Evolutionary conservation across 345 rosid species (phyloP).

Genomic region (Rhodamnia rubescens): DNA sequence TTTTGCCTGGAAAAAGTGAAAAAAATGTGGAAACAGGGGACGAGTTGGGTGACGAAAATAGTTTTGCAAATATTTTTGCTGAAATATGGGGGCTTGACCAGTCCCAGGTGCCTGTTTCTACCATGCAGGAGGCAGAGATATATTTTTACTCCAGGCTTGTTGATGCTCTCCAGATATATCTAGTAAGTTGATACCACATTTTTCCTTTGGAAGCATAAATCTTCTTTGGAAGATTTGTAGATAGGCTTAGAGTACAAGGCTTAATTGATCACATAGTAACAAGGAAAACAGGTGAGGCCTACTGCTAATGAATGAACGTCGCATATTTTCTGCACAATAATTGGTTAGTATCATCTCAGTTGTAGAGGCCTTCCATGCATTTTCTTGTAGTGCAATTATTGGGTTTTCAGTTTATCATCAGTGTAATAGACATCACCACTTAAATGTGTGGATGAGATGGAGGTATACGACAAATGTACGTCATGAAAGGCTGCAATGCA

Average conservation of each 20-base stretch:
- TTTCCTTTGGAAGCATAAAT: background rate
- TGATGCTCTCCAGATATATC: slow-evolving; percentile 59
- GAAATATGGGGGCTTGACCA: slow-evolving; percentile 59
- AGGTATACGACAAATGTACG: background rate
- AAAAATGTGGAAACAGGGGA: slow-evolving; percentile 13
- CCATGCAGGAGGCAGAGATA: slow-evolving; percentile 47
- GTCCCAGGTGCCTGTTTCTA: slow-evolving; percentile 14
- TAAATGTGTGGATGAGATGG: background rate
- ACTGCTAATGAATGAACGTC: background rate
- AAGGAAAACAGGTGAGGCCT: background rate
- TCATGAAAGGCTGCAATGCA: background rate
- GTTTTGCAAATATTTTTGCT: slow-evolving; percentile 31
- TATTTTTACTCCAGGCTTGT: slow-evolving; percentile 60
- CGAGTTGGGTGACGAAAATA: slow-evolving; percentile 29
- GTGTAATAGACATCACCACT: background rate
- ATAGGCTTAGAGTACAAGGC: background rate
- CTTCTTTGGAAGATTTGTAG: background rate
- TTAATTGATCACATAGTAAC: background rate
- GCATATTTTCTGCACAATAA: background rate
- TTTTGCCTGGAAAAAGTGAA: slow-evolving; percentile 19
- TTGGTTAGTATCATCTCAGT: background rate
- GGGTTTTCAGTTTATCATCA: background rate
- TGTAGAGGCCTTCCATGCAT: background rate
- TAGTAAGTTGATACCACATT: slow-evolving; percentile 28
- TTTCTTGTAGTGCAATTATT: background rate